Evolutionary conservation across 2,329 filamentous ascomycete species (phyloP).

Genomic region (Periconia macrospinosa): DNA sequence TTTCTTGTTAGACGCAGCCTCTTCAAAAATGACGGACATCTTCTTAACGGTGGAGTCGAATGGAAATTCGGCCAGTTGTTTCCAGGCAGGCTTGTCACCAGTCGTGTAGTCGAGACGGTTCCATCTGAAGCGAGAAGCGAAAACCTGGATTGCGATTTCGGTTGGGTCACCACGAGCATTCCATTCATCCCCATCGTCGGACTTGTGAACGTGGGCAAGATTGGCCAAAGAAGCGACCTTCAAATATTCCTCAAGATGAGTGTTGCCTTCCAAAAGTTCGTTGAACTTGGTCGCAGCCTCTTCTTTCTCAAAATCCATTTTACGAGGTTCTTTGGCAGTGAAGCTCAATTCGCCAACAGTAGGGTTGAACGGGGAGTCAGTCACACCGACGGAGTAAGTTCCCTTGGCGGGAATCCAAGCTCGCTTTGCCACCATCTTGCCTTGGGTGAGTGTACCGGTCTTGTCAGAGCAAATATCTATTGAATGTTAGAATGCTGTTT

Average conservation of each 20-base stretch:
- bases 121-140: conserved; percentile 69
- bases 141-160: conserved; percentile 75
- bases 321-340: conserved; percentile 21
- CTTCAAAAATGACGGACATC: conserved; percentile 71
- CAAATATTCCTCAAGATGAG: conserved; percentile 35
- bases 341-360: conserved; percentile 34
- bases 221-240: conserved; percentile 50
- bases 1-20: conserved; percentile 43
- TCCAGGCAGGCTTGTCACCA: conserved; percentile 32
- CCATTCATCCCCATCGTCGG: conserved; percentile 43
- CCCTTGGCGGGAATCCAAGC: conserved; percentile 43
- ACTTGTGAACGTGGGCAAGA: conserved; percentile 53
- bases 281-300: conserved; percentile 14
- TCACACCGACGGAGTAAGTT: conserved; percentile 41
- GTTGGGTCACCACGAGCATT: conserved; percentile 51
- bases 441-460: conserved; percentile 47
- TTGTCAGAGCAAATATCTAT: conserved; percentile 56
- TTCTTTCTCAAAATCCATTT: conserved; percentile 28
- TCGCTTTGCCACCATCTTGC: conserved; percentile 42
- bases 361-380: conserved; percentile 38
- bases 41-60: conserved; percentile 77
- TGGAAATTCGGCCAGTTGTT: conserved; percentile 64
- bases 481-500: neutral
- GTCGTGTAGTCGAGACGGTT: conserved; percentile 57
- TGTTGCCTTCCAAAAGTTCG: conserved; percentile 27